Conservation (phyloP, 805 yeast species). For the Saccharomycopsis babjevae region DNA sequence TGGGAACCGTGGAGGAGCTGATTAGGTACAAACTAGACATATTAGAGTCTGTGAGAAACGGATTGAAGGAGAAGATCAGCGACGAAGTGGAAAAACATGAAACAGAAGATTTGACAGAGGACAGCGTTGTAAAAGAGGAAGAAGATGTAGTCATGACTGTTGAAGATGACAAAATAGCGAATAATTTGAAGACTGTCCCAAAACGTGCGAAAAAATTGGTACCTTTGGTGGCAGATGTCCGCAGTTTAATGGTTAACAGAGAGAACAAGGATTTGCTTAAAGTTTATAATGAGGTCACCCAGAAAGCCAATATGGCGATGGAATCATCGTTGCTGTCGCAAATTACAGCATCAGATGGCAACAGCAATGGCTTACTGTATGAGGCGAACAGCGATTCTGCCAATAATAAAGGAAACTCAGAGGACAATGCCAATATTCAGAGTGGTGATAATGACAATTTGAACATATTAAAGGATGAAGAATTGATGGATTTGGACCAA, state of each 20-base stretch:
- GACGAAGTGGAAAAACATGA: not conserved
- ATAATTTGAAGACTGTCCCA: not conserved
- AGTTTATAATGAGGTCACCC: not conserved
- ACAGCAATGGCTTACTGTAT: not conserved
- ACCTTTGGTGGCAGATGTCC: not conserved
- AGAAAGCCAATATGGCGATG: not conserved
- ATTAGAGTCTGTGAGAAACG: not conserved
- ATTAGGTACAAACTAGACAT: not conserved
- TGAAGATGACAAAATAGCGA: not conserved
- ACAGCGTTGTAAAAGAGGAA: not conserved
- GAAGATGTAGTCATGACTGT: not conserved
- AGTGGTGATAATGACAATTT: not conserved
- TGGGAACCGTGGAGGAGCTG: not conserved
- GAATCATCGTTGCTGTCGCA: not conserved
- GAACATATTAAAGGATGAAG: not conserved
- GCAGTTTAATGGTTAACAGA: not conserved
- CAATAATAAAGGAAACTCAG: not conserved
- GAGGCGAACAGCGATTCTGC: not conserved
- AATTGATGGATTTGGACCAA: not conserved
- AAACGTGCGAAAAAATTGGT: not conserved
- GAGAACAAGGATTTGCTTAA: not conserved
- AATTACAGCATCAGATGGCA: not conserved
- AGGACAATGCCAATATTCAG: not conserved
- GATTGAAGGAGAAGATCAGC: not conserved
- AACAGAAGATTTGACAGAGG: not conserved